Evolutionary conservation across 139 green algal genomes (phyloP), one percentile per base, ranked within the genome.

Genomic region (Asterochloris erici): DNA sequence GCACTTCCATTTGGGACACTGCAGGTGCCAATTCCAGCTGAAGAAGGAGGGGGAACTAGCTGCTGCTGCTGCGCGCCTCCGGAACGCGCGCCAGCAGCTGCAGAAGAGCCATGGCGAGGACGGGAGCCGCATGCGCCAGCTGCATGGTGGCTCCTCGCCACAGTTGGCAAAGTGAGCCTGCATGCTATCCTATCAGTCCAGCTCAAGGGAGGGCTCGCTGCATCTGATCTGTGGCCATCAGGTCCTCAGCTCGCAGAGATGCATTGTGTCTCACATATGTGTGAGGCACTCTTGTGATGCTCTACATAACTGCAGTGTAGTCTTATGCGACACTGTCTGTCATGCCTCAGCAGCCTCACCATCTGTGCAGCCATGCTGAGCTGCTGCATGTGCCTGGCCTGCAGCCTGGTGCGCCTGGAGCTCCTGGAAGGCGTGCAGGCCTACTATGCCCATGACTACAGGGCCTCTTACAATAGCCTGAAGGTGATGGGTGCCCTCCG

Each of bases 331-430:
- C 38, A 54, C 38, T 54, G 38, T 6, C 38, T 54, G 38, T 54
- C 38, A 54, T 54, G 38, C 38, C 38, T 54, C 38, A 54, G 38
- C 38, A 54, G 38, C 38, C 38, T 54, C 38, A 54, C 38, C 38
- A 54, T 2, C 6, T 6, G 38, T 54, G 38, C 38, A 6, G 38
- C 38, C 38, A 54, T 10, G 38, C 38, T 54, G 38, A 54, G 38
- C 38, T 54, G n/a, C 24, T 16, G 14, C 23, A 26, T 26, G 23
- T 38, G 62, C 21, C 24, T 29, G 23, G 29, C 23, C 11, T 77
- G 54, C 85, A 95, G 91, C 26, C 94, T 92, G 63, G 82, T 94
- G 62, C 84, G 92, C 4, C 83, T 95, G 73, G 91, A 94, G 81
- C 77, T 92, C 26, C 80, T 95, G 74, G 90, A 94, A 81, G 92